A percentile compares a stretch with the other conserved stretches of the same genome.
Conservation (phyloP, 441 rosid genomes). For the Mallotus repandus region DNA sequence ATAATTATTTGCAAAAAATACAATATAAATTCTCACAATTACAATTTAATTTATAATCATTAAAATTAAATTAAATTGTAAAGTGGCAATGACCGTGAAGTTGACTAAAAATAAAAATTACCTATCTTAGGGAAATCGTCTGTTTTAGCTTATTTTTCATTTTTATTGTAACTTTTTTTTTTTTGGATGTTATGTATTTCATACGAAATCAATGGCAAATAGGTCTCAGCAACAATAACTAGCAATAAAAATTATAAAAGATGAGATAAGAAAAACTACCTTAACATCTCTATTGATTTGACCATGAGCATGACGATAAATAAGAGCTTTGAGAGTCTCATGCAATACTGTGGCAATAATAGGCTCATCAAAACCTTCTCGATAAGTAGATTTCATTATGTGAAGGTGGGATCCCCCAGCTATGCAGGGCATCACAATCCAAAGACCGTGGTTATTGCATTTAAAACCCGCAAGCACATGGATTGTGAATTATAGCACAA, state of each 20-base stretch:
- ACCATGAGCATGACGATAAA: slow-evolving; percentile 92
- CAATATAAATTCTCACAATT: too few relatives aligned
- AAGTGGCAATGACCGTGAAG: not conserved
- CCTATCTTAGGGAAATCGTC: not conserved
- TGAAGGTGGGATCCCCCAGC: slow-evolving; percentile 98
- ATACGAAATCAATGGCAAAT: slow-evolving; percentile 10
- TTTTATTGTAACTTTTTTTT: not conserved
- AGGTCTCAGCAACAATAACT: slow-evolving; percentile 5
- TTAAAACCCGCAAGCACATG: too few relatives aligned
- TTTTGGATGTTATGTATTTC: not conserved
- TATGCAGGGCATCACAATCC: slow-evolving; percentile 99
- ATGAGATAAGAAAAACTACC: slow-evolving; percentile 42
- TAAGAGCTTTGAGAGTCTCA: slow-evolving; percentile 95
- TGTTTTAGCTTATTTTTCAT: not conserved
- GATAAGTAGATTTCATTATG: slow-evolving; percentile 79
- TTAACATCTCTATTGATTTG: slow-evolving; percentile 98
- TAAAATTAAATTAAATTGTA: too few relatives aligned
- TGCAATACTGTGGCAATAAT: slow-evolving; percentile 84
- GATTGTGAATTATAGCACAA: too few relatives aligned
- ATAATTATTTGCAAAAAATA: too few relatives aligned
- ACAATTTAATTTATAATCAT: too few relatives aligned
- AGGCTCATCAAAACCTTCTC: slow-evolving; percentile 95
- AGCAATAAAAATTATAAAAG: not conserved
- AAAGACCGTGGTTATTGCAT: slow-evolving; percentile 76
- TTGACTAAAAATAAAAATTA: not conserved